Evolutionary conservation across 2,329 filamentous ascomycete species (phyloP).

Genomic region (Colletotrichum gloeosporioides): DNA sequence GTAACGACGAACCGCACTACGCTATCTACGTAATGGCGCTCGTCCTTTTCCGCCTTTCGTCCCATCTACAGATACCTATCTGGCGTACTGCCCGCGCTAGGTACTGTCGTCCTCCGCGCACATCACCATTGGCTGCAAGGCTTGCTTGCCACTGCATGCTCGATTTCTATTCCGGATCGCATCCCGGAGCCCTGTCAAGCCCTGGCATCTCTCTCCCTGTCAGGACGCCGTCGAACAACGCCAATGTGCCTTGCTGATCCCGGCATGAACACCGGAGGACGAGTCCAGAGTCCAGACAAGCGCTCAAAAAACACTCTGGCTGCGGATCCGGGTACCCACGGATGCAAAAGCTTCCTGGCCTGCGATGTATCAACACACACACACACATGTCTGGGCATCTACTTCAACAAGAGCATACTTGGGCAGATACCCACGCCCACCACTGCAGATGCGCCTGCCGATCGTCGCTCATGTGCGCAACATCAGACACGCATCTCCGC

Average conservation of each 20-base stretch:
- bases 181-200: neutral
- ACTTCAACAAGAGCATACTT: neutral
- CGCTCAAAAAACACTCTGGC: neutral
- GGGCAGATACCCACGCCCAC: neutral
- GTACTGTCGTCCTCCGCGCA: neutral
- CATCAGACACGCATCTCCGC: neutral
- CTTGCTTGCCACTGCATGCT: slow-evolving; percentile 1
- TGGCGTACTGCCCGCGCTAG: neutral
- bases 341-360: neutral
- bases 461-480: neutral
- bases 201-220: neutral
- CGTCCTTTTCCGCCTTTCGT: neutral
- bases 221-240: neutral
- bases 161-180: neutral
- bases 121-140: neutral
- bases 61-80: neutral
- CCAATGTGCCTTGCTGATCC: neutral
- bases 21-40: neutral
- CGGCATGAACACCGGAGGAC: neutral
- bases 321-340: neutral
- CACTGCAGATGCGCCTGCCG: neutral
- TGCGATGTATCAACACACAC: neutral
- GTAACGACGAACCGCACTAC: neutral
- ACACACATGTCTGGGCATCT: neutral
- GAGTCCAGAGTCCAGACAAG: neutral